phyloP scores from a whole-genome alignment of 169 alveolate genomes.

The Eimeria tenella region DNA sequence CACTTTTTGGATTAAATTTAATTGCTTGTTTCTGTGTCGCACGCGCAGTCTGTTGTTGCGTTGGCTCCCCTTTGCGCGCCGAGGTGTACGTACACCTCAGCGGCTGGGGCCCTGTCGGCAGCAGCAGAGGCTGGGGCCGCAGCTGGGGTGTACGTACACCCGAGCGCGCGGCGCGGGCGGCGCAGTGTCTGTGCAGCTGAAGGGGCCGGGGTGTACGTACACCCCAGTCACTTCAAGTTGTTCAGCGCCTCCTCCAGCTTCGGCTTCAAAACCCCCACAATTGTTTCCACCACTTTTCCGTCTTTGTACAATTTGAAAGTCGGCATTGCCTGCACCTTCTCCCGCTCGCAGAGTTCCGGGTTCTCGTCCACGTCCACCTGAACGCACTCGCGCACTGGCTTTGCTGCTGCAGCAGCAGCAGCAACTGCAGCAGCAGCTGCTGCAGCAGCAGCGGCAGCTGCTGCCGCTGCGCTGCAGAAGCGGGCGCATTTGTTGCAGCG shows the following conservation, averaged over 20 bases:
- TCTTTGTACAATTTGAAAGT: conserved; percentile 75
- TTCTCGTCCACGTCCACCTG: conserved; percentile 74
- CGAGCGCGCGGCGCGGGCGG: background rate
- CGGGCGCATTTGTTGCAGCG: too few relatives aligned
- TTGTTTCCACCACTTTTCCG: conserved; percentile 58
- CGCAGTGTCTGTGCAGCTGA: background rate
- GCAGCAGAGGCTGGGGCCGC: background rate
- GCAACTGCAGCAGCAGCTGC: background rate
- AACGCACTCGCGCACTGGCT: background rate
- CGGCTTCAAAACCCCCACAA: conserved; percentile 54
- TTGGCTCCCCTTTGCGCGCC: too few relatives aligned
- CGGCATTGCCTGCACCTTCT: conserved; percentile 78
- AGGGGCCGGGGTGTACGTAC: conserved; percentile 32
- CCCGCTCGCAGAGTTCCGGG: conserved; percentile 58
- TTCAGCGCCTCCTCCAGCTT: conserved; percentile 43
- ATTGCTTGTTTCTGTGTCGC: too few relatives aligned
- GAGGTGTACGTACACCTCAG: too few relatives aligned
- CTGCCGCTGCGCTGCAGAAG: too few relatives aligned
- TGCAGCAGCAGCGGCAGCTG: too few relatives aligned
- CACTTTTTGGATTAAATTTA: too few relatives aligned
- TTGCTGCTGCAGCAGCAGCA: background rate
- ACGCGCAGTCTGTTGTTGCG: too few relatives aligned
- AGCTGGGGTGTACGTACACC: conserved; percentile 32
- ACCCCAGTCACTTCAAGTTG: background rate
- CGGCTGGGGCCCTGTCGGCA: too few relatives aligned